Conservation (phyloP, 2,329 filamentous ascomycete genomes). For the Camptophora hylomeconis region DNA sequence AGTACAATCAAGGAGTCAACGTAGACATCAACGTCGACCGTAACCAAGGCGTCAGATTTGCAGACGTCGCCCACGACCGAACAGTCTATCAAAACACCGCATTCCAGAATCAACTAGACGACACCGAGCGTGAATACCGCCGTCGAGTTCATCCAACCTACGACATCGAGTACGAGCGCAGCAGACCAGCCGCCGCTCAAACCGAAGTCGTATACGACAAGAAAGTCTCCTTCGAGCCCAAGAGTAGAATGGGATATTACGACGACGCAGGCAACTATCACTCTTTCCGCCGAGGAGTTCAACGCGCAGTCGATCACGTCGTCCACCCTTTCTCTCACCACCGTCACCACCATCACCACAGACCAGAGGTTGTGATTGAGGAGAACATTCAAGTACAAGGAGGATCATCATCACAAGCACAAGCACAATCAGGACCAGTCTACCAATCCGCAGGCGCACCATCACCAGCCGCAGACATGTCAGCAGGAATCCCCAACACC, state of each 20-base stretch:
- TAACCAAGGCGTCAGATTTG: slow-evolving; percentile 19
- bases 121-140: slow-evolving; percentile 52
- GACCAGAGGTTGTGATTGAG: slow-evolving; percentile 27
- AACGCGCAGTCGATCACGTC: slow-evolving; percentile 53
- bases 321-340: slow-evolving; percentile 48
- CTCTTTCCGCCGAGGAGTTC: slow-evolving; percentile 58
- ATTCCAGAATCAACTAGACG: slow-evolving; percentile 36
- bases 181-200: slow-evolving; percentile 24
- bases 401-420: too few species aligned
- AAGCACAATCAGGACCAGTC: too few species aligned
- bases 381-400: slow-evolving; percentile 36
- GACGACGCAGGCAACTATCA: slow-evolving; percentile 67
- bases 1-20: slow-evolving; percentile 19
- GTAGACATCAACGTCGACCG: slow-evolving; percentile 32
- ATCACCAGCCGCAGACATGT: too few species aligned
- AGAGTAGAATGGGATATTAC: slow-evolving; percentile 59
- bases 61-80: slow-evolving; percentile 12
- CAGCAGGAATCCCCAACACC: slow-evolving; percentile 58
- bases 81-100: slow-evolving; percentile 23
- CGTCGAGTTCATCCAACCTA: slow-evolving; percentile 44
- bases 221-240: slow-evolving; percentile 37
- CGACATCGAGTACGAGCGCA: slow-evolving; percentile 33
- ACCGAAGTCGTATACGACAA: slow-evolving; percentile 23
- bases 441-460: too few species aligned
- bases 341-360: slow-evolving; percentile 27